Base-by-base conservation (phyloP, 164 flowering plant species). In the Cinnamomum micranthum region DNA sequence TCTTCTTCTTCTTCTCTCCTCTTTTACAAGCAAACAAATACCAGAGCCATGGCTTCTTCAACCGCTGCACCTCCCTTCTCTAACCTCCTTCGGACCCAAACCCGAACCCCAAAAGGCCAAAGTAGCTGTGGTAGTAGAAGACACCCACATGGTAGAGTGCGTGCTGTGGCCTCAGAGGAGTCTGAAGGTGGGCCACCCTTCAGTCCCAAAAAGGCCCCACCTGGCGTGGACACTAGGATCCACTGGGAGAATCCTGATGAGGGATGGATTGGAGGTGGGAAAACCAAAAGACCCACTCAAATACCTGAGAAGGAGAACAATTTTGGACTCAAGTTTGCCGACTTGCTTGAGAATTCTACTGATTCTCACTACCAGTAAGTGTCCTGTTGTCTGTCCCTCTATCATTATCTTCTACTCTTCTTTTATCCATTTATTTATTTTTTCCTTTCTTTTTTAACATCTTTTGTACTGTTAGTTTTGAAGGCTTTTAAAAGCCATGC, bases 281-380 rank as follows among this genome's bases (percentile, higher is more conserved):
- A 31, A 17, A 14, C 74, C 71, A 50, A 35, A 66, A 64, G 47
- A 5, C 20, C 27, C 52, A 11, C 31, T 7, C 71, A n/a, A 50
- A 83, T 84, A 27, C 81, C 76, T 17, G 81, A 84, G 68, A 63
- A 68, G 23, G 71, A 77, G 50, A 78, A 83, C 59, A 77, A 83
- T 12, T 68, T 91, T 24, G 89, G 89, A 7, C 82, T 85, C 15
- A 87, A 87, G 68, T 92, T 92, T 52, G 72, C 92, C 12, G 96
- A 92, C 69, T 80, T 94, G 86, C 91, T 94, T 50, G 80, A 87
- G 71, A 82, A 81, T 41, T 83, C 92, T 2, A 75, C 87, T 22
- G 92, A 88, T 80, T 94, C 97, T 35, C 91, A 94, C 78, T 94
- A 94, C 85, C 93, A 92, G 98, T 94, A 68, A 89, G 89, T 76